These are phyloP conservation scores for Phytophthora brassicae DNA, from an alignment of 352 stramenopile genomes.

Conservation along the genomic window DNA sequence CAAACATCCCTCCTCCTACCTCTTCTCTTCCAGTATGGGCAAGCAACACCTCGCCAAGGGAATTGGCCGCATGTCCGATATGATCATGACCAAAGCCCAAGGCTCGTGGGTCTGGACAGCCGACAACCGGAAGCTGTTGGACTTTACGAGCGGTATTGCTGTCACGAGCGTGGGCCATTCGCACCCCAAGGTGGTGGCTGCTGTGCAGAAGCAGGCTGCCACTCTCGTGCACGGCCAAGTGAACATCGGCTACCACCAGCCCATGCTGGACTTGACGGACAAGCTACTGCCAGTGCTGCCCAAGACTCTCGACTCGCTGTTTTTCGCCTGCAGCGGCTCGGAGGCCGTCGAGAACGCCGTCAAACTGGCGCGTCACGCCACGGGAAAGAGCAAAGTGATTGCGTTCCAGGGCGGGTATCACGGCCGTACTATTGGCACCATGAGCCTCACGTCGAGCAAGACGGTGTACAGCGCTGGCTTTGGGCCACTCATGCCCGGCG, in stretches of 20 bases:
- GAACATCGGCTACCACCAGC: conserved; percentile 92
- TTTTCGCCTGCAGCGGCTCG: conserved; percentile 91
- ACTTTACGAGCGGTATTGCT: conserved; percentile 94
- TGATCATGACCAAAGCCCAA: conserved; percentile 83
- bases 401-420: conserved; percentile 93
- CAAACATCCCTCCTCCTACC: background rate
- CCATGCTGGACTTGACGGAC: conserved; percentile 90
- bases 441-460: conserved; percentile 92
- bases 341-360: conserved; percentile 93
- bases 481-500: conserved; percentile 80
- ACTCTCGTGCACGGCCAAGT: conserved; percentile 91
- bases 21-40: conserved; percentile 42
- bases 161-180: conserved; percentile 93
- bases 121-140: conserved; percentile 87
- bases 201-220: conserved; percentile 88
- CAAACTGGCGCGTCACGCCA: conserved; percentile 91
- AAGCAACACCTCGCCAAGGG: conserved; percentile 74
- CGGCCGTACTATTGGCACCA: conserved; percentile 89
- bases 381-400: conserved; percentile 89
- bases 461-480: conserved; percentile 89
- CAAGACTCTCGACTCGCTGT: conserved; percentile 86
- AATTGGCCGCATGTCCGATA: conserved; percentile 84
- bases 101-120: conserved; percentile 87
- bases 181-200: conserved; percentile 90
- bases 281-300: conserved; percentile 76